Evolutionary conservation across 495 filamentous ascomycete genomes (phyloP).

Genomic region (Neurospora terricola): DNA sequence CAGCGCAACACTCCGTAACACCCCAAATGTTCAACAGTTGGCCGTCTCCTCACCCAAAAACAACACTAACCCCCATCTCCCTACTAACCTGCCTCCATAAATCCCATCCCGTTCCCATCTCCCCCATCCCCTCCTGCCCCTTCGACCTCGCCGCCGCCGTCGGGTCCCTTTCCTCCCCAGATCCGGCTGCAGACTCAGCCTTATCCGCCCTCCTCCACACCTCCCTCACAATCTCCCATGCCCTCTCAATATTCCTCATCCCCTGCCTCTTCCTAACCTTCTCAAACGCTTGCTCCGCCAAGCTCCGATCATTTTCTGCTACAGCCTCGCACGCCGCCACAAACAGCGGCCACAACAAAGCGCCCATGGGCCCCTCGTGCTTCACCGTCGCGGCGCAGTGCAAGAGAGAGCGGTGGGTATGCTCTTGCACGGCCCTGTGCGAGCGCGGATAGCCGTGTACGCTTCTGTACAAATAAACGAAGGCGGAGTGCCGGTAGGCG

Average conservation of each 20-base stretch:
- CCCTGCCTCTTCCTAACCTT: constrained; percentile 44
- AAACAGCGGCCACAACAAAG: constrained; percentile 52
- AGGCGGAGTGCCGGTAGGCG: constrained; percentile 50
- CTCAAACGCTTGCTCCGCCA: constrained; percentile 38
- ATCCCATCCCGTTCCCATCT: constrained; percentile 2
- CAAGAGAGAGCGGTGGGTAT: constrained; percentile 36
- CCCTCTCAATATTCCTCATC: constrained; percentile 51
- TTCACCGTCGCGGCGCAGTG: constrained; percentile 44
- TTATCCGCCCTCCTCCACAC: constrained; percentile 44
- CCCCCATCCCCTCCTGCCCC: neutral
- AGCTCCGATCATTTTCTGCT: constrained; percentile 24
- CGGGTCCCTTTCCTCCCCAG: neutral
- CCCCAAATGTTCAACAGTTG: neutral
- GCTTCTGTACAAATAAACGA: constrained; percentile 51
- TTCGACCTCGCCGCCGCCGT: neutral
- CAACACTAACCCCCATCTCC: constrained; percentile 14
- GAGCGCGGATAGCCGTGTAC: constrained; percentile 35
- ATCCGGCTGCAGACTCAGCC: constrained; percentile 4
- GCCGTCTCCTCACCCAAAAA: constrained; percentile 8
- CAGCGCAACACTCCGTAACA: neutral
- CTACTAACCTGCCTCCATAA: constrained; percentile 9
- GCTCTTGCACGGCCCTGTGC: constrained; percentile 39
- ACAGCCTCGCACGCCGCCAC: constrained; percentile 48
- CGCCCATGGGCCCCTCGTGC: constrained; percentile 46
- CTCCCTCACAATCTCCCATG: constrained; percentile 47